Evolutionary conservation across 2,329 filamentous ascomycete genomes (phyloP).

Genomic region (Hirsutella minnesotensis): DNA sequence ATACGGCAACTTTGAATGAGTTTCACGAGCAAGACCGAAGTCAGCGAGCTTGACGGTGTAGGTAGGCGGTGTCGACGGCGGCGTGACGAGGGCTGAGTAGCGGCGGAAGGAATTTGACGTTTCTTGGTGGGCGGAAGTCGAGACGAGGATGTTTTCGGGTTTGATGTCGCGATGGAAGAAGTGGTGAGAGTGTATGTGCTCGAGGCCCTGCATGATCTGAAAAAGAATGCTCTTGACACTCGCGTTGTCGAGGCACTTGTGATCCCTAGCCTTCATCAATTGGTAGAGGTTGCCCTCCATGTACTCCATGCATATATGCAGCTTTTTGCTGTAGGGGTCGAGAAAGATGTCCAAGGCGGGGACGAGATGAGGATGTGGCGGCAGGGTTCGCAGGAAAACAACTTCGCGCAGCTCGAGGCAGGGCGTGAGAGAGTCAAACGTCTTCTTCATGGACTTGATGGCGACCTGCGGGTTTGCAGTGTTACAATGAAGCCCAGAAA

Average conservation of each 20-base stretch:
- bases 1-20: constrained; percentile 89
- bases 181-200: constrained; percentile 92
- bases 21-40: constrained; percentile 94
- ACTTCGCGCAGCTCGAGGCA: constrained; percentile 93
- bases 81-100: constrained; percentile 87
- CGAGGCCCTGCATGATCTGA: constrained; percentile 90
- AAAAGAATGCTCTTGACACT: constrained; percentile 97
- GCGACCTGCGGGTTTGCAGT: constrained; percentile 53
- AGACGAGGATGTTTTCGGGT: constrained; percentile 96
- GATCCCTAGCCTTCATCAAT: constrained; percentile 94
- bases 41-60: constrained; percentile 99
- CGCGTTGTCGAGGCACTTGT: constrained; percentile 79
- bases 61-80: constrained; percentile 81
- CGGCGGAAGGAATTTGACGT: constrained; percentile 75
- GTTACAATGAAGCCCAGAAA: constrained; percentile 1
- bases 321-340: constrained; percentile 87
- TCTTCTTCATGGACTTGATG: constrained; percentile 99
- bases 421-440: constrained; percentile 80
- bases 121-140: constrained; percentile 77
- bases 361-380: constrained; percentile 83
- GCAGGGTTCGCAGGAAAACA: constrained; percentile 85
- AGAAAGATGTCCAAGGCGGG: constrained; percentile 96
- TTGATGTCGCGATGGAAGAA: constrained; percentile 99
- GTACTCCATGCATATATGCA: constrained; percentile 98
- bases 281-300: constrained; percentile 99